Conservation (phyloP, 495 filamentous ascomycete genomes). For the Aspergillus leporis region DNA sequence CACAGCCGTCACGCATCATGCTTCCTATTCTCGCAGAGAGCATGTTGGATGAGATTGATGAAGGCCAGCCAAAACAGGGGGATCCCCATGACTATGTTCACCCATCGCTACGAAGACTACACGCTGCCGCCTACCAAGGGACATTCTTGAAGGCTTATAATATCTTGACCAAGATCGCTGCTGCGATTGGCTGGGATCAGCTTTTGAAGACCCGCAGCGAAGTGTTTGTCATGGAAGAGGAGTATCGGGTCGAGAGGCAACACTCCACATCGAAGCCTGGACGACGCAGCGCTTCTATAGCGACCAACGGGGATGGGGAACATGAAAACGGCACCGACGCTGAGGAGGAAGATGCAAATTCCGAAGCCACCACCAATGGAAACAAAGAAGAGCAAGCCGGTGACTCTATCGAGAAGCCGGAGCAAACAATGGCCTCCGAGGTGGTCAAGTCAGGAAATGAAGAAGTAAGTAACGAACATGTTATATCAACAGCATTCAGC, state of each 20-base stretch:
- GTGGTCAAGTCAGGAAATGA: conserved; percentile 78
- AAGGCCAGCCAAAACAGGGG: conserved; percentile 73
- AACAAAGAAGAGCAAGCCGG: conserved; percentile 38
- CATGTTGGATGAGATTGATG: conserved; percentile 93
- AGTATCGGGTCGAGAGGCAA: conserved; percentile 90
- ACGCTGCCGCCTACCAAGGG: conserved; percentile 84
- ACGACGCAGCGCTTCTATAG: conserved; percentile 14
- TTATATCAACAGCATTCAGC: conserved; percentile 1
- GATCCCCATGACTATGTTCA: conserved; percentile 80
- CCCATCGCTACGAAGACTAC: conserved; percentile 79
- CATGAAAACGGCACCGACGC: conserved; percentile 40
- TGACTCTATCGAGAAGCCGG: conserved; percentile 71
- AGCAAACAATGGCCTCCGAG: conserved; percentile 78
- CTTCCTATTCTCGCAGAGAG: conserved; percentile 86
- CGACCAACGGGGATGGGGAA: conserved; percentile 42
- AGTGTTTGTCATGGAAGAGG: conserved; percentile 99
- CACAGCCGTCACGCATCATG: conserved; percentile 80
- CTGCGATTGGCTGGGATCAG: conserved; percentile 97
- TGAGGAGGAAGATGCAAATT: conserved; percentile 25
- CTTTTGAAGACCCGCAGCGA: conserved; percentile 89
- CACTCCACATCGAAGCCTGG: conserved; percentile 48
- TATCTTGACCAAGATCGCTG: conserved; percentile 89
- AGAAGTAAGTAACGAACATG: conserved; percentile 56
- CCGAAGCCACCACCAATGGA: conserved; percentile 31
- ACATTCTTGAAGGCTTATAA: conserved; percentile 95